A percentile compares a stretch with the other conserved stretches of the same genome.
Conservation (phyloP, 768 basidiomycete genomes). For the Gautieria morchelliformis region DNA sequence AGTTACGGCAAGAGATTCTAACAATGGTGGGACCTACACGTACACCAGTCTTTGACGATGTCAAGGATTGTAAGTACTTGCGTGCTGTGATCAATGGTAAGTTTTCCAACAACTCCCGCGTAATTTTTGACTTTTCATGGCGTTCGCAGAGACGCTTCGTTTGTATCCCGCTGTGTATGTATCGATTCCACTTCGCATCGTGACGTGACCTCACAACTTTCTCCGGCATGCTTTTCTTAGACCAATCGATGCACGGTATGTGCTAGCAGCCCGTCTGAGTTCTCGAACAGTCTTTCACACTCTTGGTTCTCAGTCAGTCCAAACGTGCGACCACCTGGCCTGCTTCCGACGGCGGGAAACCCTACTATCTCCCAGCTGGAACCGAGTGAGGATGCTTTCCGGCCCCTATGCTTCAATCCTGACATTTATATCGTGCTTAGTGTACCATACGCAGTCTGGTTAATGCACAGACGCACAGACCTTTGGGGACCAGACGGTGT, state of each 20-base stretch:
- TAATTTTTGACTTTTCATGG: background rate
- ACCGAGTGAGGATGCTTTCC: slow-evolving; percentile 21
- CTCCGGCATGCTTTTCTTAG: slow-evolving; percentile 11
- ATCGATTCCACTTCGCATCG: background rate
- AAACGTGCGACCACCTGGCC: slow-evolving; percentile 17
- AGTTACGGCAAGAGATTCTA: slow-evolving; percentile 48
- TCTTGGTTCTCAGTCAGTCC: slow-evolving; percentile 11
- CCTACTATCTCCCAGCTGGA: slow-evolving; percentile 20
- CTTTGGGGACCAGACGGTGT: slow-evolving; percentile 49
- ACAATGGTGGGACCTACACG: slow-evolving; percentile 37
- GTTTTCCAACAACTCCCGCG: slow-evolving; percentile 3
- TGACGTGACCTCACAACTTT: background rate
- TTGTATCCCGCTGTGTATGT: slow-evolving; percentile 26
- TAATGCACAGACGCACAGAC: slow-evolving; percentile 33
- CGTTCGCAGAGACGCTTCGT: slow-evolving; percentile 31
- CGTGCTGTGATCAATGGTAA: slow-evolving; percentile 43
- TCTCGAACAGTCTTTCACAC: background rate
- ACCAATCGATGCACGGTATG: slow-evolving; percentile 26
- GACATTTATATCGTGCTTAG: slow-evolving; percentile 4
- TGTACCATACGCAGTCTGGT: slow-evolving; percentile 18
- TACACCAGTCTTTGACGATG: slow-evolving; percentile 44
- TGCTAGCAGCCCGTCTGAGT: background rate
- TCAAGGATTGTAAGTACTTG: slow-evolving; percentile 54
- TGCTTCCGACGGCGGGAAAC: slow-evolving; percentile 17
- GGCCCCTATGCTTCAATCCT: slow-evolving; percentile 13